Conservation (phyloP, 768 basidiomycete species). For the Xerocomellus amylosporus region DNA sequence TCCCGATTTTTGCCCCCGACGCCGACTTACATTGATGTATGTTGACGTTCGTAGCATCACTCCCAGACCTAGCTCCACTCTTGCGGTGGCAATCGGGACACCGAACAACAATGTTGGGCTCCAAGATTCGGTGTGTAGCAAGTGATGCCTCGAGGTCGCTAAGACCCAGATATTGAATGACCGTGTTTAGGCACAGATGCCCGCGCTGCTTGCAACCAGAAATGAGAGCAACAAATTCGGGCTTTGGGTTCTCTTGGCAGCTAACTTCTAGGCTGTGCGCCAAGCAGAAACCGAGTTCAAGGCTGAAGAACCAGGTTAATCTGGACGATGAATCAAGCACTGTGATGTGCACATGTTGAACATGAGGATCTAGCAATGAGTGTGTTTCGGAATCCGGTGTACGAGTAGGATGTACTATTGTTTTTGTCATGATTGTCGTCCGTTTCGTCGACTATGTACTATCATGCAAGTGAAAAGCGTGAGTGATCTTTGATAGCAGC, state of each 20-base stretch:
- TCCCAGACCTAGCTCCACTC: background rate
- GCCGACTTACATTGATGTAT: background rate
- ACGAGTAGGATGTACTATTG: background rate
- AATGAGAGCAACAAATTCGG: background rate
- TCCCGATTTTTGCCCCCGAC: background rate
- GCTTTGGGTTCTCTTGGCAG: slow-evolving; percentile 4
- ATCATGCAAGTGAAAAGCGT: too few relatives aligned
- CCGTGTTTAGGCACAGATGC: background rate
- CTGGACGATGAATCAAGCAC: background rate
- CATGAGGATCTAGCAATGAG: background rate
- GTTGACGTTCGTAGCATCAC: slow-evolving; percentile 2
- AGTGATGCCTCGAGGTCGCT: background rate
- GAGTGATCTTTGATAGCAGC: too few relatives aligned
- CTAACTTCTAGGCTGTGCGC: background rate
- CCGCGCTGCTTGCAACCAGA: background rate
- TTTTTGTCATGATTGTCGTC: background rate
- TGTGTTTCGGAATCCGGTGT: background rate
- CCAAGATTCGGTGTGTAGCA: background rate
- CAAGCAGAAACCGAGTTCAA: background rate
- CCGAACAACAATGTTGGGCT: background rate
- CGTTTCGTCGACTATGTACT: background rate
- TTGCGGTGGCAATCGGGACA: slow-evolving; percentile 1
- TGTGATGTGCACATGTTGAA: background rate
- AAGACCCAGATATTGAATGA: background rate
- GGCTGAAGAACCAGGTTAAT: too few relatives aligned